phyloP scores from a whole-genome alignment of 768 basidiomycete species.

The Cyathus striatus region DNA sequence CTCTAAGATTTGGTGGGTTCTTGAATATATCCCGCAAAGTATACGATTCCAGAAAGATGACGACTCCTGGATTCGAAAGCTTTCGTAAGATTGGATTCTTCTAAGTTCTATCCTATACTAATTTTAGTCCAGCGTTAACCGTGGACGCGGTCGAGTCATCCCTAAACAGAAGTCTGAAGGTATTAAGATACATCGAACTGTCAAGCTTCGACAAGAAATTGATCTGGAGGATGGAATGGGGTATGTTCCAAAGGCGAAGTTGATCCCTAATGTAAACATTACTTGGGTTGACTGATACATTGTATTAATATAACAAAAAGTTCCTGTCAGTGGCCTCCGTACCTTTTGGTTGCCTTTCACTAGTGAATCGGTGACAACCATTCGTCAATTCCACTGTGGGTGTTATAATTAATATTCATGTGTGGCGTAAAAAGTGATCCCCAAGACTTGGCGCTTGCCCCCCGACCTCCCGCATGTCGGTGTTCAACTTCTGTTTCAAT shows the following conservation, averaged over 20 bases:
- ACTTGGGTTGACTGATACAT: conserved; percentile 36
- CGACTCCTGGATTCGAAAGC: conserved; percentile 29
- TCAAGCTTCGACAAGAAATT: conserved; percentile 38
- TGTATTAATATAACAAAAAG: not conserved
- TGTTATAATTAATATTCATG: too few species aligned
- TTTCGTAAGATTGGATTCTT: conserved; percentile 24
- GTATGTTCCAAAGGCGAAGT: conserved; percentile 36
- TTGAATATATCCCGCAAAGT: conserved; percentile 46
- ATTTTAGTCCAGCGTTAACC: conserved; percentile 27
- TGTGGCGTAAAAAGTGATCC: too few species aligned
- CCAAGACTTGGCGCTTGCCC: too few species aligned
- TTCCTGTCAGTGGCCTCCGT: not conserved
- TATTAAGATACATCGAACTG: conserved; percentile 40
- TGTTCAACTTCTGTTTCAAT: too few species aligned
- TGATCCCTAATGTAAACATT: conserved; percentile 23
- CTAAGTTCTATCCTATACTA: not conserved
- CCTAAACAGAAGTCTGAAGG: conserved; percentile 29
- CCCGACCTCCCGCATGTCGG: too few species aligned
- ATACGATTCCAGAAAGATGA: conserved; percentile 35
- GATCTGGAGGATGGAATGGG: conserved; percentile 11
- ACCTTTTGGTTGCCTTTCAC: not conserved
- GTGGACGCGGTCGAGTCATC: conserved; percentile 34
- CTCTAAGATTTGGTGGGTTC: conserved; percentile 54
- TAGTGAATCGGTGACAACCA: too few species aligned
- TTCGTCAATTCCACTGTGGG: too few species aligned